Evolutionary conservation across 192 early-diverging fungal species (phyloP), one percentile per base, ranked within the genome.

Genomic region (Backusella macrospora): DNA sequence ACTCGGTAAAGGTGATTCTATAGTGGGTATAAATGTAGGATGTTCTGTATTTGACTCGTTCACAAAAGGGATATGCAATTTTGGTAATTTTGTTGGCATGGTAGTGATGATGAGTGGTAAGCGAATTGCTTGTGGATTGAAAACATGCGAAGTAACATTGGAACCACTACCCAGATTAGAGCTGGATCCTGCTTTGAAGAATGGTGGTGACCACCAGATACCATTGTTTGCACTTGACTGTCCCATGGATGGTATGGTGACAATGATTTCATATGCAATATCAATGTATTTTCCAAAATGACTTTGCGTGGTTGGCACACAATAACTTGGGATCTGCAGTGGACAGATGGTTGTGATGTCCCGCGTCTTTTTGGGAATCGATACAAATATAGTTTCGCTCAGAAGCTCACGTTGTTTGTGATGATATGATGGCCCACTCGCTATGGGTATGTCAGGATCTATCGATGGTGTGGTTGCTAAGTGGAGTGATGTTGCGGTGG

Each of bases 271-370:
- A n/a, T 79, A 75, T 21, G 43, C 39, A 5, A 74, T 75, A 46
- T 79, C 72, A 10, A 75, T 38, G 7, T 55, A 55, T 48, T 68
- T 43, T 44, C 73, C 67, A 43, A 75, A 43, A 55, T 79, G 64
- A 16, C 29, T 42, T 2, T 62, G 52, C 8, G 66, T 67, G 5
- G 78, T 43, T 5, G 78, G 78, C 8, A 75, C 38, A 18, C 73
- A 72, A 43, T 71, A 37, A 0, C 62, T 39, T 34, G 78, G 73
- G 6, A 79, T 69, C 15, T 13, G 18, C 23, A 79, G 37, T 5
- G 49, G 73, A 5, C 75, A 43, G 6, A 75, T 72, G 16, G 52
- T 40, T 13, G 40, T 39, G 15, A 39, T 46, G 23, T 70, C 66
- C 8, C 26, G 63, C 0, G 69, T 37, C 5, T 75, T 43, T 23